Evolutionary conservation across 257 asterid species (phyloP), one percentile per base, ranked within the genome.

Genomic region (Rehmannia glutinosa): DNA sequence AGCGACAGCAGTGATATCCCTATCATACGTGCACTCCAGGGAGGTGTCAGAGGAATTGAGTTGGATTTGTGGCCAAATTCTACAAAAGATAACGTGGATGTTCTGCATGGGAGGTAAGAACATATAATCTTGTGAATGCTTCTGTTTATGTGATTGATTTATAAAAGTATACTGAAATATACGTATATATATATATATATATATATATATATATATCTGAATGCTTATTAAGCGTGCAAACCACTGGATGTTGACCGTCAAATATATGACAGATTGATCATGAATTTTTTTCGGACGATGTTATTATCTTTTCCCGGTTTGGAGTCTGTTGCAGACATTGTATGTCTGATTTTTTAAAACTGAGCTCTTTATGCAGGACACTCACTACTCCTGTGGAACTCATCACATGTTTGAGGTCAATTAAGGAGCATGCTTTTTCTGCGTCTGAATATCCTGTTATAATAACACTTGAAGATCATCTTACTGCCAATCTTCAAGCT

Each of bases 381-480:
- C 72, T 91, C 73, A 91, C 96, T 4, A 70, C 87, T 73, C 96
- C 96, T 49, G 88, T 88, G 24, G 62, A 80, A 64, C 87, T 88
- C 70, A 69, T 84, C 75, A 86, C 85, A 72, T 91, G 96, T 73
- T 84, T 91, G 85, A 86, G 81, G 75, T 83, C 95, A 39, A 83
- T 91, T 56, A 88, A 84, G 78, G 83, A 84, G 65, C 78, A 86
- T 59, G 96, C 95, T 0, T 91, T 91, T 77, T 20, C 67, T 62
- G 86, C 76, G 25, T 88, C 95, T 5, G 90, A 84, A 50, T 91
- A 81, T 73, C 95, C 95, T 57, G 87, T 91, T 36, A 75, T 91
- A 66, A 76, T 88, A 74, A 86, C 96, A 51, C 87, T 88, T 32
- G 97, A 88, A 77, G 95, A 85, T 70, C 96, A 91, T 79, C 91